Evolutionary conservation across 2,329 filamentous ascomycete species (phyloP), one percentile per base, ranked within the genome.

Genomic region (Sarocladium strictum): DNA sequence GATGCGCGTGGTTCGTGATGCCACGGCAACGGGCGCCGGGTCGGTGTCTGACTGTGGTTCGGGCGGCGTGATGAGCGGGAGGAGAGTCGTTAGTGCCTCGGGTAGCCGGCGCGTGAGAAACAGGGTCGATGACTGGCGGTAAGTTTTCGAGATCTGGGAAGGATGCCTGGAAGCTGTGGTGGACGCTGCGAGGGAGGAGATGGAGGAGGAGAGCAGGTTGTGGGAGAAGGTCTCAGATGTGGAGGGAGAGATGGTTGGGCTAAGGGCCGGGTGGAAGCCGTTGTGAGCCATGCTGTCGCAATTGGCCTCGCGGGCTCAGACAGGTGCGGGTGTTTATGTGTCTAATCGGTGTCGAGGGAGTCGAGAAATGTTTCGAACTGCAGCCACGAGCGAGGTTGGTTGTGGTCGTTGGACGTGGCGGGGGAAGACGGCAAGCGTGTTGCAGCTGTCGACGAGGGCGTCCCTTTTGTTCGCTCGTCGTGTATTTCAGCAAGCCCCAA

Each of bases 61-160:
- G 58, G 74, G 67, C 7, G 85, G 79, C 1, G 81, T 85, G 64
- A 99, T 87, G 58, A 97, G 80, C 9, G 93, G 90, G 49, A 92
- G 78, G 53, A 99, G 81, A 3, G 88, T 91, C 21, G 90, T 89
- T 27, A 97, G 78, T 0, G 93, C 89, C 72, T 99, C 94, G 61
- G 90, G 89, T 54, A 97, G 77, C 49, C 93, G 89, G 69, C 94
- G 91, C 69, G 94, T 99, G 57, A 99, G 80, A 73, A 96, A 99
- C 23, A 97, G 81, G 60, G 94, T 92, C 6, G 91, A 95, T 29
- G 94, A 89, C 74, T 96, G 91, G 61, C 93, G 90, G 74, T 97
- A 97, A 27, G 88, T 88, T 72, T 94, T 94, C 61, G 93, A 94
- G 64, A 96, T 88, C 64, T 89, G 83, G 50, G 83, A 86, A 43